These are phyloP conservation scores for Trypanosoma avium DNA, from an alignment of 208 protist genomes.

Conservation along the genomic window DNA sequence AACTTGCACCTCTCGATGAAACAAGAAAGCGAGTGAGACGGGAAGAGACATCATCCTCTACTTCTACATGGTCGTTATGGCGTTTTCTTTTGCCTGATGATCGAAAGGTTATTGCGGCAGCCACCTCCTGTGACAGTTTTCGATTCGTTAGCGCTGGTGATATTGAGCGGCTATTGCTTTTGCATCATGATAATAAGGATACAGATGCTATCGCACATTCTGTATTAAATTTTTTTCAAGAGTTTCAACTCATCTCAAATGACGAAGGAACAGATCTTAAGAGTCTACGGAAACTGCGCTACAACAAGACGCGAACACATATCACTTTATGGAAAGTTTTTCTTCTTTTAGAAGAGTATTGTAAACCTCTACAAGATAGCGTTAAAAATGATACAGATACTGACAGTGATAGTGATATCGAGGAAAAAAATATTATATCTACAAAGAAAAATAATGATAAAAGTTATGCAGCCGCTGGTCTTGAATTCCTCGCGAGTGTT, in stretches of 20 bases:
- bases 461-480: constrained; percentile 58
- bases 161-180: constrained; percentile 13
- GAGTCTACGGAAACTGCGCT: constrained; percentile 8
- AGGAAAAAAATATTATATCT: background rate
- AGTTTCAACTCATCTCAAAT: constrained; percentile 20
- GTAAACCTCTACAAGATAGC: background rate
- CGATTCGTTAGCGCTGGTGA: background rate
- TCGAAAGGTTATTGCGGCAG: constrained; percentile 23
- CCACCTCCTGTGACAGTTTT: background rate
- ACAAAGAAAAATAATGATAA: background rate
- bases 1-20: constrained; percentile 18
- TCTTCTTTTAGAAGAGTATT: constrained; percentile 50
- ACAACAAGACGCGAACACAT: constrained; percentile 23
- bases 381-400: constrained; percentile 16
- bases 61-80: constrained; percentile 21
- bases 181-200: constrained; percentile 10
- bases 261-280: background rate
- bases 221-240: constrained; percentile 39
- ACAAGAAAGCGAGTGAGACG: background rate
- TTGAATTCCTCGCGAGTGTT: constrained; percentile 58
- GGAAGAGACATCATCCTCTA: too few relatives aligned
- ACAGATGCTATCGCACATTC: constrained; percentile 32
- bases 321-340: constrained; percentile 65
- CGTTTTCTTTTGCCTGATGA: constrained; percentile 35
- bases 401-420: constrained; percentile 9